phyloP scores from a whole-genome alignment of 495 filamentous ascomycete species.

The Margaritispora aquatica region DNA sequence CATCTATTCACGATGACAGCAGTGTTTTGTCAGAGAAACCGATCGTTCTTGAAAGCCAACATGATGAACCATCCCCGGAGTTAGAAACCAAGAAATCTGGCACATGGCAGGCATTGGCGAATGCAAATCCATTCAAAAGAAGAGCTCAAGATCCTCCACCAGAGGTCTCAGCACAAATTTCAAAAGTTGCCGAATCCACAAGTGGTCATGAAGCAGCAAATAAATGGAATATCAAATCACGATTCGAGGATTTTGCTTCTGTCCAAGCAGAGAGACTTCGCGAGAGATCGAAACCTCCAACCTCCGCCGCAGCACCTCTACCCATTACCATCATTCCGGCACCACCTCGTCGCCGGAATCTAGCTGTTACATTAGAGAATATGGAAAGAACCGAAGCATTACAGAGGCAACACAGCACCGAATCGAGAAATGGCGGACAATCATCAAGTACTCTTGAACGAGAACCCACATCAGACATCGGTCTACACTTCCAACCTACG shows the following conservation, averaged over 20 bases:
- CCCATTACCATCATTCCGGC: conserved; percentile 67
- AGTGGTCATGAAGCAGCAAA: conserved; percentile 23
- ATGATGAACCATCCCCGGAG: neutral
- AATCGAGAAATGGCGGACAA: neutral
- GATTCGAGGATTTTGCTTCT: conserved; percentile 20
- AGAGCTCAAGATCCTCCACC: conserved; percentile 22
- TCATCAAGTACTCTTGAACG: neutral
- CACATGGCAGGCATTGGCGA: conserved; percentile 14
- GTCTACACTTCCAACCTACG: neutral
- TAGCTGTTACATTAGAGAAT: conserved; percentile 14
- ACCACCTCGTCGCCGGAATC: conserved; percentile 38
- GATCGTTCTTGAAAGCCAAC: conserved; percentile 6
- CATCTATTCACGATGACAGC: neutral
- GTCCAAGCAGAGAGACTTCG: conserved; percentile 28
- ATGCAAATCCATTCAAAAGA: conserved; percentile 28
- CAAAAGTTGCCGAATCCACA: conserved; percentile 13
- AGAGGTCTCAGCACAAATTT: conserved; percentile 19
- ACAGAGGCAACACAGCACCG: neutral
- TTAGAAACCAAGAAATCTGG: neutral
- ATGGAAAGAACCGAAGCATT: conserved; percentile 5
- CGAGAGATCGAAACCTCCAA: conserved; percentile 21
- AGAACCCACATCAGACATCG: neutral
- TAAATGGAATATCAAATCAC: conserved; percentile 12
- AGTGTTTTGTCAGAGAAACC: conserved; percentile 21
- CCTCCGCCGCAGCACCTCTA: conserved; percentile 27